These are phyloP conservation scores for Penicillium decumbens DNA, from an alignment of 2,329 filamentous ascomycete species.

Conservation along the genomic window DNA sequence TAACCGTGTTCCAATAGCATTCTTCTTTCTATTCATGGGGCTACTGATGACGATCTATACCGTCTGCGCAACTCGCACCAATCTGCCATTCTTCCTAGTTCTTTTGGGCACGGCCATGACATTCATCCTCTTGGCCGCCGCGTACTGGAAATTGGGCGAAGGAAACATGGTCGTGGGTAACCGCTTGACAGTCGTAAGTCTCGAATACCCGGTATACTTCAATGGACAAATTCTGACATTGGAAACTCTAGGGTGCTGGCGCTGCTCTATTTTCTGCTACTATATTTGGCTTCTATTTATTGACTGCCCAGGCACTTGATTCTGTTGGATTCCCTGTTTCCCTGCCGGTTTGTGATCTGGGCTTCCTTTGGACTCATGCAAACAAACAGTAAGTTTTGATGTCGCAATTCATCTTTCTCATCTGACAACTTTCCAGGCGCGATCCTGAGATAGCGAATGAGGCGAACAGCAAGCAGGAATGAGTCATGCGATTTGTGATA, in stretches of 20 bases:
- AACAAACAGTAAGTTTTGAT: neutral
- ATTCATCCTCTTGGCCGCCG: neutral
- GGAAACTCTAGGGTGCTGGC: neutral
- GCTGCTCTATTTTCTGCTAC: neutral
- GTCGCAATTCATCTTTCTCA: neutral
- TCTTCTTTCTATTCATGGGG: neutral
- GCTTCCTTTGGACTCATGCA: neutral
- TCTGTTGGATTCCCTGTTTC: neutral
- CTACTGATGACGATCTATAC: neutral
- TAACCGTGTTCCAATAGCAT: neutral
- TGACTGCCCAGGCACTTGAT: neutral
- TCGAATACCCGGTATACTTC: neutral
- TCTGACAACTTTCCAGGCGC: neutral
- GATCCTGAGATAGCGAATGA: neutral
- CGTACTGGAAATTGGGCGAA: neutral
- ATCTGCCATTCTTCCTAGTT: neutral
- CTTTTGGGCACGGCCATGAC: neutral
- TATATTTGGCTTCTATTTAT: neutral
- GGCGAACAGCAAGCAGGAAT: neutral
- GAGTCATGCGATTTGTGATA: neutral
- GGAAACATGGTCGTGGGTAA: neutral
- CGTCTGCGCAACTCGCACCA: neutral
- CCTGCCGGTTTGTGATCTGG: neutral
- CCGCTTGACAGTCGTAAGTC: neutral
- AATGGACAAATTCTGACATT: neutral